Evolutionary conservation across 2,329 filamentous ascomycete species (phyloP).

Genomic region (Nemania diffusa): DNA sequence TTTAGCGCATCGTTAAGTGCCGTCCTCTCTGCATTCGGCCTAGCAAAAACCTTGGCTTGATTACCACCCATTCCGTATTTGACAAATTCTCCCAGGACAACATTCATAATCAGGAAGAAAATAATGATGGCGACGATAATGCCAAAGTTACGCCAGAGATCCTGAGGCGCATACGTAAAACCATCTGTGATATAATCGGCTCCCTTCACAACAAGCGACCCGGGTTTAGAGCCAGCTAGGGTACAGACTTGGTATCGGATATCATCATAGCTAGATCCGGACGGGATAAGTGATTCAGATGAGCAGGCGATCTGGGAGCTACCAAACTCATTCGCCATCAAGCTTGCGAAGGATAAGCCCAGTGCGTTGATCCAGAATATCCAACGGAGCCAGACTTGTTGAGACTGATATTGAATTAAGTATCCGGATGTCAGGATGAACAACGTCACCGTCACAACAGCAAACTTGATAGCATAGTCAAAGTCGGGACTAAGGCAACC

Average conservation of each 20-base stretch:
- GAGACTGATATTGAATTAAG: constrained; percentile 79
- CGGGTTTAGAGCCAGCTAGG: constrained; percentile 74
- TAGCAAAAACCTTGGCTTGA: constrained; percentile 79
- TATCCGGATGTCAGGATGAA: constrained; percentile 86
- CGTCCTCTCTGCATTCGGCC: constrained; percentile 74
- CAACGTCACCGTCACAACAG: constrained; percentile 81
- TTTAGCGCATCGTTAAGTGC: constrained; percentile 71
- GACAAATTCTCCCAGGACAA: constrained; percentile 80
- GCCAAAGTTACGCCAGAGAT: constrained; percentile 86
- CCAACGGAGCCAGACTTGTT: constrained; percentile 83
- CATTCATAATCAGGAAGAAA: constrained; percentile 79
- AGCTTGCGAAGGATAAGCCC: constrained; percentile 76
- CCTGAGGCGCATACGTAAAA: constrained; percentile 72
- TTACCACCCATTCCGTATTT: constrained; percentile 85
- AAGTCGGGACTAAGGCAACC: constrained; percentile 82
- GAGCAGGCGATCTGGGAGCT: constrained; percentile 75
- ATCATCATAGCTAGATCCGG: constrained; percentile 74
- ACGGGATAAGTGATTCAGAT: constrained; percentile 74
- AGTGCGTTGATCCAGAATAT: constrained; percentile 81
- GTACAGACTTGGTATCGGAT: constrained; percentile 85
- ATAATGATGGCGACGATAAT: constrained; percentile 81
- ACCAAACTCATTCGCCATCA: constrained; percentile 91
- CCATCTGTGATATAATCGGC: constrained; percentile 73
- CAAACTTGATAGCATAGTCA: constrained; percentile 85
- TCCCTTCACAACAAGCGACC: constrained; percentile 72